phyloP scores from a whole-genome alignment of 2,329 filamentous ascomycete species.

The Verticillium alfalfae region DNA sequence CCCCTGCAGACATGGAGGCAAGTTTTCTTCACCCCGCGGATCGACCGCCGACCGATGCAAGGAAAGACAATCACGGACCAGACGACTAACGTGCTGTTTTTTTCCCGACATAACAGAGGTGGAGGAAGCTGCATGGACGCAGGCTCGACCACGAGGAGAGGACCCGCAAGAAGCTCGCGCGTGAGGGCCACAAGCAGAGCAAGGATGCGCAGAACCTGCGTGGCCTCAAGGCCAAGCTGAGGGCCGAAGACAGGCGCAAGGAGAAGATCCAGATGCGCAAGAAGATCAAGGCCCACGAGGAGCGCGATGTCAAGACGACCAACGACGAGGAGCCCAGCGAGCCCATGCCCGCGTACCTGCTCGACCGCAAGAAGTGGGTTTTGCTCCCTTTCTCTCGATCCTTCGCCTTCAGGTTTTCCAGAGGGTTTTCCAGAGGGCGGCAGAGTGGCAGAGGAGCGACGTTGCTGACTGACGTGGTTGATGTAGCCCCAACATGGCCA shows the following conservation, averaged over 20 bases:
- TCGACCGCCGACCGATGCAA: background rate
- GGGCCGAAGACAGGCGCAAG: conserved; percentile 87
- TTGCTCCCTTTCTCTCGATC: conserved; percentile 3
- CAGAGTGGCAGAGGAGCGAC: background rate
- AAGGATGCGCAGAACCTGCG: conserved; percentile 90
- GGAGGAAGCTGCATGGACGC: conserved; percentile 49
- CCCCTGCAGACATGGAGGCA: conserved; percentile 2
- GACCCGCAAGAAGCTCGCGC: conserved; percentile 76
- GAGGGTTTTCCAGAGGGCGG: background rate
- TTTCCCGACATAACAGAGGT: conserved; percentile 65
- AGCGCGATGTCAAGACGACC: conserved; percentile 89
- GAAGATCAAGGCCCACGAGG: conserved; percentile 89
- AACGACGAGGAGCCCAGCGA: conserved; percentile 74
- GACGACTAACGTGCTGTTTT: background rate
- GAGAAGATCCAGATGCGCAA: conserved; percentile 99
- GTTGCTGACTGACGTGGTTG: background rate
- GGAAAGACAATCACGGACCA: background rate
- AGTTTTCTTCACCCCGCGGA: background rate
- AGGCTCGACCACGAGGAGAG: conserved; percentile 80
- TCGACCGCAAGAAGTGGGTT: conserved; percentile 64
- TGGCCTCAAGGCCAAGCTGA: conserved; percentile 85
- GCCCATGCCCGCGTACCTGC: conserved; percentile 85
- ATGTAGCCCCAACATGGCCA: conserved; percentile 45
- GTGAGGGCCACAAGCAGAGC: conserved; percentile 83
- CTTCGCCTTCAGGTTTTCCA: no score